A percentile compares a stretch with the other conserved stretches of the same genome.
Conservation (phyloP, 2,329 filamentous ascomycete species). For the Fusarium sp. region DNA sequence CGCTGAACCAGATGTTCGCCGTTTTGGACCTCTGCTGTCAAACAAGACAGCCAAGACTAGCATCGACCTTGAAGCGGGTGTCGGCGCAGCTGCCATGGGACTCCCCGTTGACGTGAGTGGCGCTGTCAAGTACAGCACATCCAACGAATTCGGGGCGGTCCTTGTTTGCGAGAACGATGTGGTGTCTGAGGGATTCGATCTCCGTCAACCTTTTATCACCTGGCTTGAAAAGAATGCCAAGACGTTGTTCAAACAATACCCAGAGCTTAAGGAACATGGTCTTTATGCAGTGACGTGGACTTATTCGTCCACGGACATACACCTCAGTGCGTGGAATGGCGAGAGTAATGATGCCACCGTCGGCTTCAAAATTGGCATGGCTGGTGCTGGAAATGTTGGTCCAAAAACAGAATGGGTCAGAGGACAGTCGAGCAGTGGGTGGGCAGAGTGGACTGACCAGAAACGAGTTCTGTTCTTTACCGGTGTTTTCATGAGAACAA, state of each 20-base stretch:
- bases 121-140: neutral
- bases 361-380: neutral
- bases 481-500: neutral
- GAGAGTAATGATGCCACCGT: neutral
- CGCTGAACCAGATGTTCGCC: neutral
- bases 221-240: neutral
- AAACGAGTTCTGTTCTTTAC: neutral
- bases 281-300: neutral
- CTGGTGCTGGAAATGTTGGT: neutral
- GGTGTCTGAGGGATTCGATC: neutral
- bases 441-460: neutral
- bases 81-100: neutral
- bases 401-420: neutral
- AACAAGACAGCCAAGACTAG: neutral
- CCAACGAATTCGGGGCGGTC: neutral
- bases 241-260: neutral
- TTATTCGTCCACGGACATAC: neutral
- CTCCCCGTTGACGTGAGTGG: neutral
- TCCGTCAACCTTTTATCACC: neutral
- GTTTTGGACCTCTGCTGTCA: neutral
- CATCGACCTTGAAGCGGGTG: neutral
- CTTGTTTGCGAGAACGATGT: neutral
- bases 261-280: accelerated
- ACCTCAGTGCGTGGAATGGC: neutral
- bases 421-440: neutral